phyloP scores from a whole-genome alignment of 2,329 filamentous ascomycete genomes.

The Podosphaera xanthii region DNA sequence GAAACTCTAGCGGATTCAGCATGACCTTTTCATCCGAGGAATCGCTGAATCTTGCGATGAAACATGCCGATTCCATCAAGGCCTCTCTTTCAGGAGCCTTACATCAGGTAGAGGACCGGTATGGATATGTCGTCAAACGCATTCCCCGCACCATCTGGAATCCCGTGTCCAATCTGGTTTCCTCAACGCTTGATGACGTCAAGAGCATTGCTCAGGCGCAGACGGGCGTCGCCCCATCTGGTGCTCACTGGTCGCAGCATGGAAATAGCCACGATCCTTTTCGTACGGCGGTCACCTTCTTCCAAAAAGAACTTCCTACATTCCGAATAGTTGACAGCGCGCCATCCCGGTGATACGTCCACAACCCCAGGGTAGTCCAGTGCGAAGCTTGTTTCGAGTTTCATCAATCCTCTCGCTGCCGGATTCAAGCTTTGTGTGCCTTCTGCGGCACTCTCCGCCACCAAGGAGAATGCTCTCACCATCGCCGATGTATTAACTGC shows the following conservation, averaged over 20 bases:
- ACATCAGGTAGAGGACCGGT: neutral
- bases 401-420: neutral
- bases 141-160: neutral
- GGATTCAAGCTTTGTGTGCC: neutral
- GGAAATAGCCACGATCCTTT: neutral
- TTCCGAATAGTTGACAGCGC: neutral
- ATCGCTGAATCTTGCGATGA: too few species aligned
- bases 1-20: neutral
- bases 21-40: neutral
- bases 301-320: neutral
- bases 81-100: neutral
- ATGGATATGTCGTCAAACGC: neutral
- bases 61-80: neutral
- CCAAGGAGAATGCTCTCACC: neutral
- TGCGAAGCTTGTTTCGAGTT: too few species aligned
- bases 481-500: neutral
- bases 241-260: neutral
- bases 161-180: neutral
- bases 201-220: neutral
- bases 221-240: neutral
- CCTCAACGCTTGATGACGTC: neutral
- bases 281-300: neutral
- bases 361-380: too few species aligned
- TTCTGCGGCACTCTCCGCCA: neutral
- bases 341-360: too few species aligned